Evolutionary conservation across 2,329 filamentous ascomycete genomes (phyloP).

Genomic region (Fusarium guadeloupense): DNA sequence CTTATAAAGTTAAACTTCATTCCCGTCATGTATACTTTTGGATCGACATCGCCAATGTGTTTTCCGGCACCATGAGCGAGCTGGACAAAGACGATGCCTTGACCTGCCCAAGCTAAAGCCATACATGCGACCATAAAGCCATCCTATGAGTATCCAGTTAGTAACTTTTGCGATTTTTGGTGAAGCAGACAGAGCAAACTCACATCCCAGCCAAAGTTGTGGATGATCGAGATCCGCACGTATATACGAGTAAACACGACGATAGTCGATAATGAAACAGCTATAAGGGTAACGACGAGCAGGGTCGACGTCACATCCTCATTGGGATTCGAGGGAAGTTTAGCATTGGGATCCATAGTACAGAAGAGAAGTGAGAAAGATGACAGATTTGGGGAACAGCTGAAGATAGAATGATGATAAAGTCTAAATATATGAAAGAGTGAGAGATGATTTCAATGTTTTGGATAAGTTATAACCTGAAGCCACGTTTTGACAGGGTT

Average conservation of each 20-base stretch:
- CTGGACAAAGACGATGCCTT: conserved; percentile 52
- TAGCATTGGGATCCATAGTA: not conserved
- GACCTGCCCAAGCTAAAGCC: conserved; percentile 49
- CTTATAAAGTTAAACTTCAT: conserved; percentile 55
- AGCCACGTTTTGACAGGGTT: too few species aligned
- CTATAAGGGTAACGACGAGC: conserved; percentile 51
- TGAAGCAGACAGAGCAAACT: conserved; percentile 11
- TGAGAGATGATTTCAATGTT: too few species aligned
- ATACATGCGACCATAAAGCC: conserved; percentile 44
- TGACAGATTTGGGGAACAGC: too few species aligned
- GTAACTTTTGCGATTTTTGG: not conserved
- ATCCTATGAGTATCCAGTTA: conserved; percentile 37
- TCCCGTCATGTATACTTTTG: conserved; percentile 47
- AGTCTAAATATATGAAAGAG: too few species aligned
- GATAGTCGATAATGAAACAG: conserved; percentile 51
- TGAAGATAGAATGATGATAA: too few species aligned
- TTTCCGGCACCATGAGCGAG: conserved; percentile 56
- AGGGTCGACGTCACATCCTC: conserved; percentile 51
- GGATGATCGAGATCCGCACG: conserved; percentile 57
- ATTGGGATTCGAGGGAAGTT: conserved; percentile 44
- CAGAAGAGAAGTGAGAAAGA: too few species aligned
- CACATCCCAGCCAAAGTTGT: conserved; percentile 58
- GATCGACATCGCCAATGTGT: conserved; percentile 55
- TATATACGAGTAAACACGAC: conserved; percentile 55
- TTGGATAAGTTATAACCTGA: too few species aligned